Evolutionary conservation across 2,329 filamentous ascomycete genomes (phyloP).

Genomic region (Periconia macrospinosa): DNA sequence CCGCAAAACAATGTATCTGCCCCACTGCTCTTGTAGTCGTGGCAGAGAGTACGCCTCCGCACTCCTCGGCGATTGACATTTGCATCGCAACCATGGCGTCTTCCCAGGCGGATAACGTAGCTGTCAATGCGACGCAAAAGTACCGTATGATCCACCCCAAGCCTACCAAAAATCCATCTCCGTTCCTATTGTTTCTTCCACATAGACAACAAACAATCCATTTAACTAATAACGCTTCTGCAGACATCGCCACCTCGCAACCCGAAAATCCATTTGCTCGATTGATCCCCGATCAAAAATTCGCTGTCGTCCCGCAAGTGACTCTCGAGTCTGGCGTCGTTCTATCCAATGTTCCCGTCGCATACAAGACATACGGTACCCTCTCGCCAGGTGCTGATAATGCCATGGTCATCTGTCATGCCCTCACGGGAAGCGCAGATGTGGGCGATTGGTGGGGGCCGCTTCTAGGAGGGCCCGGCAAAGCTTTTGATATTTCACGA

Average conservation of each 20-base stretch:
- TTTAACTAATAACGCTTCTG: slow-evolving; percentile 13
- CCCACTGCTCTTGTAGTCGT: slow-evolving; percentile 9
- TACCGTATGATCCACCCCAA: not conserved
- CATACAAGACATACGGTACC: slow-evolving; percentile 64
- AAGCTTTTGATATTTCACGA: slow-evolving; percentile 77
- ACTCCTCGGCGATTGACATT: slow-evolving; percentile 8
- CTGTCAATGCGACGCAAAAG: slow-evolving; percentile 22
- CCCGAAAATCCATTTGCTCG: slow-evolving; percentile 88
- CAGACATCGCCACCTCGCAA: slow-evolving; percentile 57
- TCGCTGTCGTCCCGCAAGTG: slow-evolving; percentile 85
- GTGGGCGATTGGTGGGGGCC: slow-evolving; percentile 90
- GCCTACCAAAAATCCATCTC: not conserved
- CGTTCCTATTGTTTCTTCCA: not conserved
- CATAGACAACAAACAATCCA: slow-evolving; percentile 8
- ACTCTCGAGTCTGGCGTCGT: slow-evolving; percentile 89
- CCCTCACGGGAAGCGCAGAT: slow-evolving; percentile 81
- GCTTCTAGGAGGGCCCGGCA: slow-evolving; percentile 73
- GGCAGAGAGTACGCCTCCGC: slow-evolving; percentile 8
- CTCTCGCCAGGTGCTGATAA: slow-evolving; percentile 62
- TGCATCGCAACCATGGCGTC: slow-evolving; percentile 18
- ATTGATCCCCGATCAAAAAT: slow-evolving; percentile 85
- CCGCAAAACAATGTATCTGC: slow-evolving; percentile 22
- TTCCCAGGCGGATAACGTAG: slow-evolving; percentile 7
- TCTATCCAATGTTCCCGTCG: slow-evolving; percentile 72
- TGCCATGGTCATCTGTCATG: slow-evolving; percentile 74